Percentiles rank a stretch among this genome's conserved stretches.
phyloP scores from a whole-genome alignment of 768 basidiomycete genomes.

The Lepiota venenata region DNA sequence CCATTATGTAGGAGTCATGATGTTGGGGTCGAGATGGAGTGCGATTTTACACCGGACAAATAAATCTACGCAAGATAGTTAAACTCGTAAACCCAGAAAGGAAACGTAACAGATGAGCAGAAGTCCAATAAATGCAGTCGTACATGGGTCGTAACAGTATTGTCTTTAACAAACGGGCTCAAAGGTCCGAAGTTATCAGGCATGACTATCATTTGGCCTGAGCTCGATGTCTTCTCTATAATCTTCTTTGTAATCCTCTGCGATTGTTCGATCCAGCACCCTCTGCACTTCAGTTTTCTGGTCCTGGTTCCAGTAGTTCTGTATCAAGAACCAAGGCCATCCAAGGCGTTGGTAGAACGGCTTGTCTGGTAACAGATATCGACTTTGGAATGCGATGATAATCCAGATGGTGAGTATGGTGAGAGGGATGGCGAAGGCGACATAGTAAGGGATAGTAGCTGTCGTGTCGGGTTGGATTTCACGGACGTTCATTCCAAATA shows the following conservation, averaged over 20 bases:
- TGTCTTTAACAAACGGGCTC: too few species aligned
- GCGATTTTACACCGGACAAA: too few species aligned
- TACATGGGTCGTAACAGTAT: too few species aligned
- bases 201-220: not conserved
- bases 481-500: constrained; percentile 59
- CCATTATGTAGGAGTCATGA: constrained; percentile 16
- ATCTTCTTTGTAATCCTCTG: not conserved
- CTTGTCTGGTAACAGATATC: constrained; percentile 27
- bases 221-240: not conserved
- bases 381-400: constrained; percentile 51
- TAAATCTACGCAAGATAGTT: too few species aligned
- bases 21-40: too few species aligned
- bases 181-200: not conserved
- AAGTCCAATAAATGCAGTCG: not conserved
- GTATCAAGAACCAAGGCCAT: constrained; percentile 31
- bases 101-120: not conserved
- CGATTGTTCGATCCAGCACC: not conserved
- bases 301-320: not conserved
- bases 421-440: constrained; percentile 40
- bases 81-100: not conserved
- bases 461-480: constrained; percentile 33
- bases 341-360: constrained; percentile 28
- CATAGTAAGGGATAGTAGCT: constrained; percentile 41
- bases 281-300: not conserved
- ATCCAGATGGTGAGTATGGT: constrained; percentile 51